Percentiles rank a stretch among this genome's conserved stretches.
Evolutionary conservation across 148 eudicot species (phyloP).

Genomic region (Vaccinium darrowii): DNA sequence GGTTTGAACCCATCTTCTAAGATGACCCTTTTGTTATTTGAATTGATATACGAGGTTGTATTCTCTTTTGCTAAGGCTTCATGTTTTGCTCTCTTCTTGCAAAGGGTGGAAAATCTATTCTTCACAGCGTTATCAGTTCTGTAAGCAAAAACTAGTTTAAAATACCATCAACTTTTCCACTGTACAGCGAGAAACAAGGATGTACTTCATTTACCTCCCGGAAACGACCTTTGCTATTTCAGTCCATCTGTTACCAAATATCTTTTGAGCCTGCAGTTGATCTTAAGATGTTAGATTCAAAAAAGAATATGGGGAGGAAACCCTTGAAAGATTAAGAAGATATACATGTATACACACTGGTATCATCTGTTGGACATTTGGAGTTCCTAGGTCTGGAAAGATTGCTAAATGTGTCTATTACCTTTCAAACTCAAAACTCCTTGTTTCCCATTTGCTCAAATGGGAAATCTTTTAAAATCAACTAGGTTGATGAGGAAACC

Average conservation of each 20-base stretch:
- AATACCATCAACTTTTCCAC: neutral
- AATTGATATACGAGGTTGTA: slow-evolving; percentile 41
- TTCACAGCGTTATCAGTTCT: slow-evolving; percentile 98
- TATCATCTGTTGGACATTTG: neutral
- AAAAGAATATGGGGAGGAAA: neutral
- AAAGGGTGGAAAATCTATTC: slow-evolving; percentile 82
- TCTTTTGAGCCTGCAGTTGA: slow-evolving; percentile 81
- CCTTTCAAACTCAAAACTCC: neutral
- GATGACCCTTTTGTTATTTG: slow-evolving; percentile 69
- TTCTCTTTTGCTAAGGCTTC: slow-evolving; percentile 77
- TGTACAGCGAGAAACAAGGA: neutral
- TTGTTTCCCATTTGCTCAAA: no score
- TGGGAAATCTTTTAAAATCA: no score
- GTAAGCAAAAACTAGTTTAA: slow-evolving; percentile 9
- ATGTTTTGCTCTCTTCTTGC: slow-evolving; percentile 79
- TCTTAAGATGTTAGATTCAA: slow-evolving; percentile 15
- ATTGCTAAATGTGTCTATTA: neutral
- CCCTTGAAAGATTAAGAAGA: neutral
- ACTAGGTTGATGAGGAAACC: no score
- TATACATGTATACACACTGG: neutral
- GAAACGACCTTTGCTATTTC: slow-evolving; percentile 98
- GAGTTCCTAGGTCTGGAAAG: neutral
- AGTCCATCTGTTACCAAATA: slow-evolving; percentile 96
- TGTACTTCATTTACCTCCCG: slow-evolving; percentile 59
- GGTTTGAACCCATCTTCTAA: slow-evolving; percentile 30